phyloP scores from a whole-genome alignment of 345 rosid genomes.

The Clausena lansium region DNA sequence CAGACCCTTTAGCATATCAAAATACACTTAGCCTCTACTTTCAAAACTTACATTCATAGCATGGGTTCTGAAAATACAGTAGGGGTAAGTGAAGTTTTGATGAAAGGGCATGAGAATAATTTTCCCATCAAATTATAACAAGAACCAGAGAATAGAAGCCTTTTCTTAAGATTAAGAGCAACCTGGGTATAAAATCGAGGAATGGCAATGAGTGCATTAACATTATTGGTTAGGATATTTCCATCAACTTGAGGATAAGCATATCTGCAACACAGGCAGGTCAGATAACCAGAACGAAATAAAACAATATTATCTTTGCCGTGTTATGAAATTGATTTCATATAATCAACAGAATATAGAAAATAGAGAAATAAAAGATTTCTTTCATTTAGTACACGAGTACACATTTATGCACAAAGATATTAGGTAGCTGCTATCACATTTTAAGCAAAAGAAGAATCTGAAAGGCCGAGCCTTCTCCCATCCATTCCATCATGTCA shows the following conservation, averaged over 20 bases:
- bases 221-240: conserved; percentile 89
- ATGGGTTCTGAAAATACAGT: neutral
- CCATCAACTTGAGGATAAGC: conserved; percentile 98
- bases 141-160: neutral
- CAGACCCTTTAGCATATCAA: neutral
- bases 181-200: conserved; percentile 97
- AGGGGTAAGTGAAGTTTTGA: neutral
- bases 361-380: neutral
- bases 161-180: conserved; percentile 16
- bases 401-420: conserved; percentile 1
- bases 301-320: neutral
- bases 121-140: neutral
- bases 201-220: conserved; percentile 94
- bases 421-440: neutral
- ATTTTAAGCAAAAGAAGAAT: neutral
- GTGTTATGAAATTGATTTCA: neutral
- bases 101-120: neutral
- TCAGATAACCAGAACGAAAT: conserved; percentile 10
- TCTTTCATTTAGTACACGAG: neutral
- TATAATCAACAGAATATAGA: neutral
- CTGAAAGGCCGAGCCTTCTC: neutral
- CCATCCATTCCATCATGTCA: neutral
- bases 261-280: conserved; percentile 54
- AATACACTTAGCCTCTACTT: neutral
- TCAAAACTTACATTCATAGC: neutral